A percentile compares a stretch with the other conserved stretches of the same genome.
phyloP scores from a whole-genome alignment of 306 rosid species.

The Trichosanthes truncata region DNA sequence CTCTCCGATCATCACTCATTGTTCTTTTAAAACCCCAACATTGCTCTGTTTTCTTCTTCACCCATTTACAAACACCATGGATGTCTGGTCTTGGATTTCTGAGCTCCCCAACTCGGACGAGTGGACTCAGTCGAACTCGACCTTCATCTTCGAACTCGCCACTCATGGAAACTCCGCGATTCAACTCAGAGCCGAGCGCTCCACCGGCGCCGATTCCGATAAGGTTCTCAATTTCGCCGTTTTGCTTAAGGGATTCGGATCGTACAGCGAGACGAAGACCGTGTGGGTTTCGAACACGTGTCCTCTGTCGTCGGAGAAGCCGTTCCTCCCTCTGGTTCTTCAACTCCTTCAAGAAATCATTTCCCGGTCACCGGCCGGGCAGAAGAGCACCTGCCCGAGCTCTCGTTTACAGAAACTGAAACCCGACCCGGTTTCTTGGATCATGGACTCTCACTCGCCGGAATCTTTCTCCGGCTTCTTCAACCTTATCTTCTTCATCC shows the following conservation, averaged over 20 bases:
- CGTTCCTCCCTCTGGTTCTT: constrained; percentile 68
- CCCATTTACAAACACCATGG: constrained; percentile 23
- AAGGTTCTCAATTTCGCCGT: constrained; percentile 41
- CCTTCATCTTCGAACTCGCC: constrained; percentile 44
- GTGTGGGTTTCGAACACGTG: constrained; percentile 73
- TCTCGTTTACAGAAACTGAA: constrained; percentile 66
- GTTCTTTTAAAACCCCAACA: neutral
- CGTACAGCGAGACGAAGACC: constrained; percentile 23
- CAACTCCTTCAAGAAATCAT: constrained; percentile 90
- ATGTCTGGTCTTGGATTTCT: constrained; percentile 83
- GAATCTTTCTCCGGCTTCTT: constrained; percentile 75
- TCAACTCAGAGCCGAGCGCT: constrained; percentile 43
- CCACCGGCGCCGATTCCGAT: constrained; percentile 38
- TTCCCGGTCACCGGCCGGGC: constrained; percentile 58
- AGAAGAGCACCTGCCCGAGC: constrained; percentile 68
- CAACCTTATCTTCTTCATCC: constrained; percentile 54
- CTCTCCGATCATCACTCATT: neutral
- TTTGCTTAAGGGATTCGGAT: constrained; percentile 47
- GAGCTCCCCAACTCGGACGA: constrained; percentile 50
- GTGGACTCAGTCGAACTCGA: constrained; percentile 38
- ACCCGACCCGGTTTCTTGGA: constrained; percentile 71
- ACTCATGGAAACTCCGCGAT: constrained; percentile 23
- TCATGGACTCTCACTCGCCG: constrained; percentile 80
- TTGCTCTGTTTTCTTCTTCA: neutral
- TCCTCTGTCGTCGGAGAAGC: constrained; percentile 43